A percentile compares a stretch with the other conserved stretches of the same genome.
phyloP scores from a whole-genome alignment of 805 yeast species.

The Candida sphagnicola region DNA sequence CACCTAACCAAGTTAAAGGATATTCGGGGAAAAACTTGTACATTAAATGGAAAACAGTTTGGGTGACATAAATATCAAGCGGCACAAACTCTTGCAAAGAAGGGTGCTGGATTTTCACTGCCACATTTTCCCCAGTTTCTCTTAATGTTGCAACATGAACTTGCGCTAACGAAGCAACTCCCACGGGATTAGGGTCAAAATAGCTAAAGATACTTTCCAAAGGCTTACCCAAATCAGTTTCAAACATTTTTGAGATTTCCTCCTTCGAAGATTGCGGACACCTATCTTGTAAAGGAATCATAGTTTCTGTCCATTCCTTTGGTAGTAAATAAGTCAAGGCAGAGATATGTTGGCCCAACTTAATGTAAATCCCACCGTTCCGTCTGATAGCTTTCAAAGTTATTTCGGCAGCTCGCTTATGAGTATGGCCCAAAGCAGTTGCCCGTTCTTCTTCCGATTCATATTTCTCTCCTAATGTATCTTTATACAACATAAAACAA shows the following conservation, averaged over 20 bases:
- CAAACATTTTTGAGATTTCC: conserved; percentile 65
- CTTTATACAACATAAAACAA: conserved; percentile 70
- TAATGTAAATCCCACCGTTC: conserved; percentile 92
- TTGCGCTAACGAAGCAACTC: conserved; percentile 95
- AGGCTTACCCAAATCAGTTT: conserved; percentile 56
- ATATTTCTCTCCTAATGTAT: conserved; percentile 45
- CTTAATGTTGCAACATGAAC: conserved; percentile 76
- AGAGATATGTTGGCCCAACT: conserved; percentile 89
- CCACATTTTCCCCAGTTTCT: conserved; percentile 66
- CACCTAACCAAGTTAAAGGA: conserved; percentile 93
- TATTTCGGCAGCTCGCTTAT: conserved; percentile 68
- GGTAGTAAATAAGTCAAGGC: conserved; percentile 93
- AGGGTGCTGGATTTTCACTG: conserved; percentile 95
- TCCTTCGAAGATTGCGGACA: conserved; percentile 79
- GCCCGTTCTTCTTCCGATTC: conserved; percentile 40
- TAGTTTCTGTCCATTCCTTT: conserved; percentile 89
- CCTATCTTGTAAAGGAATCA: conserved; percentile 87
- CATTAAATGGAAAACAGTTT: conserved; percentile 68
- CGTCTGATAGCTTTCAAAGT: conserved; percentile 74
- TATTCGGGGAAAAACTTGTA: conserved; percentile 86
- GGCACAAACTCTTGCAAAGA: conserved; percentile 84
- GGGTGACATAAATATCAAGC: conserved; percentile 75
- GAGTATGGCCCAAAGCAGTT: conserved; percentile 61
- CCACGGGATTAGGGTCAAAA: conserved; percentile 75
- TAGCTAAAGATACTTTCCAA: conserved; percentile 62